Evolutionary conservation across 352 stramenopile species (phyloP).

Genomic region (Phytophthora tentaculata): DNA sequence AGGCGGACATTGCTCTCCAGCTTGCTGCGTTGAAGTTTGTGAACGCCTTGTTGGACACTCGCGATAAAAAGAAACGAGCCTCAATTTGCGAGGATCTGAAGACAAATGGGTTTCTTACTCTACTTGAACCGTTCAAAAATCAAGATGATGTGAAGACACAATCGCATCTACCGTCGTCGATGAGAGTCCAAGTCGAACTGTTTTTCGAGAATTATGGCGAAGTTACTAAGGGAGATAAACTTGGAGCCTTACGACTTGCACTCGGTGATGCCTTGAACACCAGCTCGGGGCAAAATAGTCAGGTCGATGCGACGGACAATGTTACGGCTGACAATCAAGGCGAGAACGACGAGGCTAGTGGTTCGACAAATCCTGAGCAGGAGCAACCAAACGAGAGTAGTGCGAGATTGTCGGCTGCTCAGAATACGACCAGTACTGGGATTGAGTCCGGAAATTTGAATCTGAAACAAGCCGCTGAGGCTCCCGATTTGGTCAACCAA

Average conservation of each 20-base stretch:
- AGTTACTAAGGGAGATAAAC: conserved; percentile 17
- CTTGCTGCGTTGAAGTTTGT: conserved; percentile 53
- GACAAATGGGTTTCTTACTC: conserved; percentile 35
- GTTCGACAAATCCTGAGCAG: neutral
- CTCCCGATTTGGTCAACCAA: too few relatives aligned
- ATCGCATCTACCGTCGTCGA: neutral
- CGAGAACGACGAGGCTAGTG: conserved; percentile 20
- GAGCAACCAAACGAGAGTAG: conserved; percentile 7
- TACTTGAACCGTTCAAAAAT: conserved; percentile 37
- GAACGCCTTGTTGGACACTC: conserved; percentile 48
- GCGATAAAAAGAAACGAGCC: conserved; percentile 30
- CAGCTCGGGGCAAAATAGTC: neutral
- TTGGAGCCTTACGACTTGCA: conserved; percentile 27
- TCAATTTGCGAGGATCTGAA: conserved; percentile 56
- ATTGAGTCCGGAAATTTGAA: neutral
- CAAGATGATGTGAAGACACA: neutral
- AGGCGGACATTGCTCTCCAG: conserved; percentile 37
- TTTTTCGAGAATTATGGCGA: conserved; percentile 27
- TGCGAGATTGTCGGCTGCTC: neutral
- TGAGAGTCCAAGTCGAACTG: conserved; percentile 19
- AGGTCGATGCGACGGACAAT: neutral
- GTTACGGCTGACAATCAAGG: conserved; percentile 24
- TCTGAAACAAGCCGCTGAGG: neutral
- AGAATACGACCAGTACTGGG: neutral
- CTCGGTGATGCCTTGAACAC: conserved; percentile 22